Conservation (phyloP, 164 flowering plant genomes). For the Malania oleifera region DNA sequence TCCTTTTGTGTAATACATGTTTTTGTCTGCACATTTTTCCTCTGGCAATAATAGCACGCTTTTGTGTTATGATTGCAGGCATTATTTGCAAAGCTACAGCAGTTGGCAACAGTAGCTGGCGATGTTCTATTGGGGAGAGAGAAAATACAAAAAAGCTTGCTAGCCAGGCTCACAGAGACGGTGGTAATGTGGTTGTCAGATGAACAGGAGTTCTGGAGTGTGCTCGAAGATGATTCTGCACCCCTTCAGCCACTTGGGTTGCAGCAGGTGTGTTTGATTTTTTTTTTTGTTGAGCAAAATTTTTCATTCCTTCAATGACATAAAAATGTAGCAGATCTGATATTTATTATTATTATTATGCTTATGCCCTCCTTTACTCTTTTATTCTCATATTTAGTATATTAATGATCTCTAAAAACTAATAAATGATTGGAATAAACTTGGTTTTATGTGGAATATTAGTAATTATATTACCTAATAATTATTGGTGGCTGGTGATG, state of each 20-base stretch:
- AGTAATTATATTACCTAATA: too few relatives aligned
- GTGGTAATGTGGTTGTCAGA: slow-evolving; percentile 92
- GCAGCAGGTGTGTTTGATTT: slow-evolving; percentile 60
- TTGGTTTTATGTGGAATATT: too few relatives aligned
- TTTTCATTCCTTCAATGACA: too few relatives aligned
- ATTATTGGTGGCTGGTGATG: too few relatives aligned
- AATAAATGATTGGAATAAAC: too few relatives aligned
- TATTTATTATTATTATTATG: too few relatives aligned
- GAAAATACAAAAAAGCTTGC: slow-evolving; percentile 80
- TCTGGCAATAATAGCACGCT: neutral
- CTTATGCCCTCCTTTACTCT: too few relatives aligned
- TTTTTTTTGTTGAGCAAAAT: neutral
- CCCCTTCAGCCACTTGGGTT: slow-evolving; percentile 71
- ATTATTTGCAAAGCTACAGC: slow-evolving; percentile 82
- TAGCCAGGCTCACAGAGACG: slow-evolving; percentile 87
- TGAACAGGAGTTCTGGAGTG: slow-evolving; percentile 93
- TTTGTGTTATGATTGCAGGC: slow-evolving; percentile 47
- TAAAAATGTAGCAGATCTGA: too few relatives aligned
- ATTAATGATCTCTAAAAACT: too few relatives aligned
- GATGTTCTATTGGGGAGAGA: slow-evolving; percentile 87
- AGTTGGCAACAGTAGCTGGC: slow-evolving; percentile 86
- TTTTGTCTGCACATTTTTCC: neutral
- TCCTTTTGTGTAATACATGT: neutral
- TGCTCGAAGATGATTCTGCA: slow-evolving; percentile 69
- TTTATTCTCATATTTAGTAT: too few relatives aligned